Base-by-base conservation (phyloP, 2,329 filamentous ascomycete species). In the Diaporthe aspalathi region DNA sequence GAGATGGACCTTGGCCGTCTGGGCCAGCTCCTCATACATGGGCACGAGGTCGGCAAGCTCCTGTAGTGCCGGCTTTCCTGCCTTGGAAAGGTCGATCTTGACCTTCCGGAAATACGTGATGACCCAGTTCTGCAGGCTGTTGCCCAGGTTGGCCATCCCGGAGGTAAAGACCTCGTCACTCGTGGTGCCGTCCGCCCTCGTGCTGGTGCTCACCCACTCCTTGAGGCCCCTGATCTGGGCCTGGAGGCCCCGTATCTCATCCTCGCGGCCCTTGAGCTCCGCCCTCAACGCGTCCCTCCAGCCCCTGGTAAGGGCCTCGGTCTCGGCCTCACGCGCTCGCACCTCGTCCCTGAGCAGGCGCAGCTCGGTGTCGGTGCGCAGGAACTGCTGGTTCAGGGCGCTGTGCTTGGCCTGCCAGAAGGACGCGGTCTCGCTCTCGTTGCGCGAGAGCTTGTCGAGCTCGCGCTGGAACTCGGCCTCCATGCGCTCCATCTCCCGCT, bases 121-220 rank as follows among this genome's bases (percentile, higher is more conserved):
- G 4, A 91, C 88, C 92, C 92, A 94, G 76, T 94, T 93, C 81
- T 93, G 91, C 75, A 93, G 80, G 29, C 91, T 88, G 76, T 93
- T 91, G 24, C 88, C 88, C 57, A 94, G 79, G 70, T 87, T 84
- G 63, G 86, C 84, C 83, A 92, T 88, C 12, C 85, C 84, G 65
- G 92, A 88, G 2, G 84, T 87, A 77, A 94, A 88, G 14, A 90
- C 88, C 79, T 92, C 90, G 76, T 94, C 92, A 78, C 91, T 89
- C n/a, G 82, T 83, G 77, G 91, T 88, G 27, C 87, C 87, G 38
- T 89, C 89, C 63, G 86, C 84, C 40, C 90, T 83, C 12, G 91
- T 92, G 73, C 88, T 89, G 27, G 86, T 88, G 76, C 91, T 92
- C 70, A 94, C 91, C 83, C 89, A 93, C 75, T 90, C 89, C 83